Base-by-base conservation (phyloP, 139 green algal species). In the Tetradesmus obliquus region DNA sequence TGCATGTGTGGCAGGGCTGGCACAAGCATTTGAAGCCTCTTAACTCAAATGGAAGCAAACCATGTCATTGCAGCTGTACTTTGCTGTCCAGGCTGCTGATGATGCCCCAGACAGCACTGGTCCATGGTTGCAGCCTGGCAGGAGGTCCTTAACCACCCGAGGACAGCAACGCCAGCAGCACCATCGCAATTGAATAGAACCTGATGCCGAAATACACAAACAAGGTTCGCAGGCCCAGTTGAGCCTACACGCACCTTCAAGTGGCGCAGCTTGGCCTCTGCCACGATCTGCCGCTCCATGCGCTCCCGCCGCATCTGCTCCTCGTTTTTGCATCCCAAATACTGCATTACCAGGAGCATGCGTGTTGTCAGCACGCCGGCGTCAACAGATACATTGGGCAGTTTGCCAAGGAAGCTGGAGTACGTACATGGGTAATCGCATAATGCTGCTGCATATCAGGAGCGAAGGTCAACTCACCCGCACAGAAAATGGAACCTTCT, bases 401-500 rank as follows among this genome's bases (percentile, higher is more conserved):
- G 17, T 53, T 4, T 8, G 20, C 2, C 45, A 15, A 55, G 22
- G 45, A 84, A 20, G 79, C 3, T 84, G 32, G 9, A 84, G 45
- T 20, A 84, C n/a, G 32, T 84, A 84, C 79, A 54, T 55, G 79
- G 12, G 55, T 54, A 32, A 54, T 74, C 83, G 20, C n/a, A 55
- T 20, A 57, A n/a, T 12, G 55, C 20, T 57, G 5, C 2, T 79
- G 20, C 55, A 71, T 76, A 95, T 92, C 92, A 96, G 93, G 3
- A 95, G 79, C 83, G 93, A 20, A 94, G 82, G 94, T 96, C 80
- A 96, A 84, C 87, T 84, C 32, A 91, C 88, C 76, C 79, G 76
- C 55, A 91, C 88, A 10, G 74, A 76, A 22, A 91, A 91, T 5
- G 88, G 76, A 9, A 20, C 19, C 4, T 57, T n/a, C 57, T 91